phyloP scores from a whole-genome alignment of 2,329 filamentous ascomycete genomes.

The Ramichloridium luteum region DNA sequence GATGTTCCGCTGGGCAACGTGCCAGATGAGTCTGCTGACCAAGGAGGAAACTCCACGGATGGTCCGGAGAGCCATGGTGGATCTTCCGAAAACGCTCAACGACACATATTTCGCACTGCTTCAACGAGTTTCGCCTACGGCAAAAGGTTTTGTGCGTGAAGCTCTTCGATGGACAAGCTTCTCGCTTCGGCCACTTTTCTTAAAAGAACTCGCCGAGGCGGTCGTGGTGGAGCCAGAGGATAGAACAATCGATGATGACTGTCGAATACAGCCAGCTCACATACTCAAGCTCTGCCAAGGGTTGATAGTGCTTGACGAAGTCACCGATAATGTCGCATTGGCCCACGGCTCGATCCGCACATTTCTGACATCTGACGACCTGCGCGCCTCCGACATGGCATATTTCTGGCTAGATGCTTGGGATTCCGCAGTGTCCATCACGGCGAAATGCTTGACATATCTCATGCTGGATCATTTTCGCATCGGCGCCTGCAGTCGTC shows the following conservation, averaged over 20 bases:
- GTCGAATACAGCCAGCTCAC: background rate
- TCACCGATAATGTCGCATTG: no score
- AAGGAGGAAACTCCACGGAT: background rate
- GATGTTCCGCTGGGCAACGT: slow-evolving; percentile 1
- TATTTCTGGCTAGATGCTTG: no score
- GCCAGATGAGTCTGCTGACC: background rate
- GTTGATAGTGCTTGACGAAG: background rate
- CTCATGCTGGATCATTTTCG: no score
- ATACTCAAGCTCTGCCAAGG: background rate
- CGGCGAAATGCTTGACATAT: no score
- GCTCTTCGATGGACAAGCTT: background rate
- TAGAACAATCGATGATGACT: background rate
- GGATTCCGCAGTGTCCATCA: no score
- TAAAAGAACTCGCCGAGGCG: background rate
- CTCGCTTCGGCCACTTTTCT: background rate
- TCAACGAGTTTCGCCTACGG: background rate
- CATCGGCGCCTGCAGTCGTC: no score
- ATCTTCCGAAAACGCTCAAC: background rate
- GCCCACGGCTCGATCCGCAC: no score
- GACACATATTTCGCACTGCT: background rate
- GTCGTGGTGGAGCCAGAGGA: background rate
- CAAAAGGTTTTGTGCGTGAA: background rate
- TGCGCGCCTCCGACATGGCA: no score
- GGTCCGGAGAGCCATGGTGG: background rate
- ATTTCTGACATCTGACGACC: no score